These are phyloP conservation scores for Mycena capillaripes DNA, from an alignment of 768 basidiomycete species.

Conservation along the genomic window DNA sequence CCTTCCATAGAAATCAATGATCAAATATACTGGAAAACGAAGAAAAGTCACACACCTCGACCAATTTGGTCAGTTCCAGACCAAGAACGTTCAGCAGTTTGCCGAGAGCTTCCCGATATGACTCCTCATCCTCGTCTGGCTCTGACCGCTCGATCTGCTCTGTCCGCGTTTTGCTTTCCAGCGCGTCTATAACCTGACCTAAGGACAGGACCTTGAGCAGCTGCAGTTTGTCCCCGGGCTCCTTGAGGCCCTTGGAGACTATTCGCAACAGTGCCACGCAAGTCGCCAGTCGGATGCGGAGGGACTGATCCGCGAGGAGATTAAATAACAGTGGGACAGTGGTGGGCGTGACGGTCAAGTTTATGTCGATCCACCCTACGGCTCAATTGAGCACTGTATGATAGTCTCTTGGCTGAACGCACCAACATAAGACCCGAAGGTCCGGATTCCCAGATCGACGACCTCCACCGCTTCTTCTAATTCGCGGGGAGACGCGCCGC, in stretches of 20 bases:
- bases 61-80: constrained; percentile 84
- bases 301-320: constrained; percentile 81
- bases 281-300: constrained; percentile 87
- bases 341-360: constrained; percentile 91
- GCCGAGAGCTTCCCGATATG: constrained; percentile 90
- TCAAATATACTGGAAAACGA: neutral
- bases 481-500: constrained; percentile 61
- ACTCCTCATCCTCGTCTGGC: constrained; percentile 90
- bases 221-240: constrained; percentile 89
- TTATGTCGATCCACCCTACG: constrained; percentile 97
- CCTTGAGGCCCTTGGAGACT: constrained; percentile 94
- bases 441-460: constrained; percentile 93
- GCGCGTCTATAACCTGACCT: constrained; percentile 82
- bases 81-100: constrained; percentile 87
- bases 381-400: neutral
- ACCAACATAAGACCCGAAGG: constrained; percentile 96
- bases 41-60: constrained; percentile 69
- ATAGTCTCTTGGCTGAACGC: constrained; percentile 38
- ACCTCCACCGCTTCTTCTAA: constrained; percentile 77
- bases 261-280: constrained; percentile 86
- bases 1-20: constrained; percentile 54
- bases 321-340: constrained; percentile 90
- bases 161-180: constrained; percentile 82
- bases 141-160: constrained; percentile 74
- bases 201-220: constrained; percentile 91